A percentile compares a stretch with the other conserved stretches of the same genome.
Conservation (phyloP, 371 early-diverging fungal species). For the Lichtheimia hyalospora region DNA sequence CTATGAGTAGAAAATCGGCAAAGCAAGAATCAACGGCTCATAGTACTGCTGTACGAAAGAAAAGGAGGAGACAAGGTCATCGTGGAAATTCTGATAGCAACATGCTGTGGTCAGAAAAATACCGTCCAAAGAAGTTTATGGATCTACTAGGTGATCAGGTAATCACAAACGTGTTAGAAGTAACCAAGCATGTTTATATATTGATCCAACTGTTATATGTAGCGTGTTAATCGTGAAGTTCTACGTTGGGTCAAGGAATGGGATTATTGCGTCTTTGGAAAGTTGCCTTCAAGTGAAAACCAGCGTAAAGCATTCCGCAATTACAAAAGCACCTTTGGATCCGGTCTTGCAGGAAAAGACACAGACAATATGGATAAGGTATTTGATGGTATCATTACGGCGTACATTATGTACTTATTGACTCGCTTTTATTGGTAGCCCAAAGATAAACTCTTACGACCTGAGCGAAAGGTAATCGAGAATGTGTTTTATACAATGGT, state of each 20-base stretch:
- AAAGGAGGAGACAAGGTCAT: conserved; percentile 11
- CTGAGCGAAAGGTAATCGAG: conserved; percentile 58
- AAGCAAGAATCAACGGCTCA: too few relatives aligned
- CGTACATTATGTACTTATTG: too few relatives aligned
- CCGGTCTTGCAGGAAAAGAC: conserved; percentile 1
- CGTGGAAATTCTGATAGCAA: conserved; percentile 2
- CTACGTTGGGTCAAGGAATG: conserved; percentile 94
- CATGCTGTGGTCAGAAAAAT: conserved; percentile 90
- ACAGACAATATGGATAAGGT: conserved; percentile 11
- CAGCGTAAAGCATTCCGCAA: conserved; percentile 31
- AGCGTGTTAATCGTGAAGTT: conserved; percentile 84
- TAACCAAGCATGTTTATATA: background rate
- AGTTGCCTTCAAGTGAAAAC: conserved; percentile 19
- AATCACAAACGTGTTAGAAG: background rate
- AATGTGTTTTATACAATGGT: conserved; percentile 12
- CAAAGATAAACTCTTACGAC: conserved; percentile 58
- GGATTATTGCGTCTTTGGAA: conserved; percentile 94
- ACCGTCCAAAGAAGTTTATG: conserved; percentile 79
- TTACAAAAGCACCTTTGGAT: conserved; percentile 28
- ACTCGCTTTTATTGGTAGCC: conserved; percentile 13
- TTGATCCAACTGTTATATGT: background rate
- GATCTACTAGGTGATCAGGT: conserved; percentile 94
- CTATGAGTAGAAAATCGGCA: too few relatives aligned
- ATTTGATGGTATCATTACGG: background rate
- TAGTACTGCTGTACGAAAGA: background rate